These are phyloP conservation scores for Theobroma cacao DNA, from an alignment of 345 rosid species.

Conservation along the genomic window DNA sequence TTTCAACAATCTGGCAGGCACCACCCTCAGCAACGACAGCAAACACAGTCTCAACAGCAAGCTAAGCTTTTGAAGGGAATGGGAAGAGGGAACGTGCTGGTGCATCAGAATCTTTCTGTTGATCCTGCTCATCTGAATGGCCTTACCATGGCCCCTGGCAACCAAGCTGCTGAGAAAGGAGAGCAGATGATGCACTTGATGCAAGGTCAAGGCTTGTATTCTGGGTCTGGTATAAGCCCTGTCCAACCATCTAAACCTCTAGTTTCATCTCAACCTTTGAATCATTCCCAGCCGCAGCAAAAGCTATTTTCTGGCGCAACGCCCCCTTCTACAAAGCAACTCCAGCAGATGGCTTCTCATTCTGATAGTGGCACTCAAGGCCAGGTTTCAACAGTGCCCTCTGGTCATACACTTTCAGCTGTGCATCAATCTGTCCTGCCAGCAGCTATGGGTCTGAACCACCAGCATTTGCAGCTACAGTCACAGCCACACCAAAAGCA, in stretches of 20 bases:
- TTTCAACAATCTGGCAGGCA: constrained; percentile 79
- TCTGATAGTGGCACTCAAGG: constrained; percentile 59
- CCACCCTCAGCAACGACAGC: constrained; percentile 86
- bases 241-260: constrained; percentile 62
- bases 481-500: constrained; percentile 55
- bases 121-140: constrained; percentile 83
- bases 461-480: constrained; percentile 33
- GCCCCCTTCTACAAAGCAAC: constrained; percentile 43
- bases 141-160: constrained; percentile 47
- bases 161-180: constrained; percentile 70
- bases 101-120: constrained; percentile 56
- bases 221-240: constrained; percentile 53
- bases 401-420: constrained; percentile 42
- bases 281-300: constrained; percentile 58
- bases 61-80: constrained; percentile 70
- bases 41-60: constrained; percentile 62
- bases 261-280: constrained; percentile 48
- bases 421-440: constrained; percentile 51
- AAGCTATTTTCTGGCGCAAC: constrained; percentile 50
- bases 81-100: constrained; percentile 74
- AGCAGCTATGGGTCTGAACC: constrained; percentile 30
- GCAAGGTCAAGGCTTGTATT: constrained; percentile 62
- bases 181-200: constrained; percentile 52
- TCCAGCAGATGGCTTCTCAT: constrained; percentile 61
- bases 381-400: constrained; percentile 47